Conservation (phyloP, 345 rosid genomes). For the Acer yangbiense region DNA sequence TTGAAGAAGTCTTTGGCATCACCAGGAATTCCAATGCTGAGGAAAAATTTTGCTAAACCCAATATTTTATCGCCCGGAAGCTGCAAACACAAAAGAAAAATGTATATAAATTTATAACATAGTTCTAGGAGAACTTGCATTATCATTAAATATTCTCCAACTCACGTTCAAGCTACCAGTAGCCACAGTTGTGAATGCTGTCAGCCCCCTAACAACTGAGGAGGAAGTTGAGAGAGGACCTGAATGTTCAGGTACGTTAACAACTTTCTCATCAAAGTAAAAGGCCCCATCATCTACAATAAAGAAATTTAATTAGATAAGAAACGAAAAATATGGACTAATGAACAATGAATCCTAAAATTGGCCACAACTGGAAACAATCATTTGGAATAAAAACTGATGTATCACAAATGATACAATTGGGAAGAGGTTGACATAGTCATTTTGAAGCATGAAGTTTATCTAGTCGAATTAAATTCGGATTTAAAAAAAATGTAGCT, state of each 20-base stretch:
- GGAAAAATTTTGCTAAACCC: conserved; percentile 89
- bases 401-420: background rate
- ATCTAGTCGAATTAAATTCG: background rate
- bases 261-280: conserved; percentile 77
- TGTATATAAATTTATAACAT: conserved; percentile 6
- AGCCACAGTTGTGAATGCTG: conserved; percentile 65
- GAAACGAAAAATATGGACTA: background rate
- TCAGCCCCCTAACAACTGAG: conserved; percentile 81
- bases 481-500: background rate
- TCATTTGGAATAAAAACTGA: background rate
- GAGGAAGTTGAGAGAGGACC: conserved; percentile 82
- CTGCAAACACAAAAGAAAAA: conserved; percentile 52
- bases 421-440: background rate
- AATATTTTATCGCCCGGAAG: conserved; percentile 72
- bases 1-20: conserved; percentile 81
- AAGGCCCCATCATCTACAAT: conserved; percentile 77
- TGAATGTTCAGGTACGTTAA: conserved; percentile 44
- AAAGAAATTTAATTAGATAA: conserved; percentile 8
- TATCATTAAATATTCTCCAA: conserved; percentile 12
- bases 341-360: background rate
- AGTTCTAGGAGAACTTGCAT: conserved; percentile 13
- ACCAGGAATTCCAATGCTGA: conserved; percentile 86
- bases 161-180: conserved; percentile 63
- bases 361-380: background rate
- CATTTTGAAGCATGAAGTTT: background rate